Percentiles rank a stretch among this genome's conserved stretches.
phyloP scores from a whole-genome alignment of 768 basidiomycete genomes.

The Hericium alpestre region DNA sequence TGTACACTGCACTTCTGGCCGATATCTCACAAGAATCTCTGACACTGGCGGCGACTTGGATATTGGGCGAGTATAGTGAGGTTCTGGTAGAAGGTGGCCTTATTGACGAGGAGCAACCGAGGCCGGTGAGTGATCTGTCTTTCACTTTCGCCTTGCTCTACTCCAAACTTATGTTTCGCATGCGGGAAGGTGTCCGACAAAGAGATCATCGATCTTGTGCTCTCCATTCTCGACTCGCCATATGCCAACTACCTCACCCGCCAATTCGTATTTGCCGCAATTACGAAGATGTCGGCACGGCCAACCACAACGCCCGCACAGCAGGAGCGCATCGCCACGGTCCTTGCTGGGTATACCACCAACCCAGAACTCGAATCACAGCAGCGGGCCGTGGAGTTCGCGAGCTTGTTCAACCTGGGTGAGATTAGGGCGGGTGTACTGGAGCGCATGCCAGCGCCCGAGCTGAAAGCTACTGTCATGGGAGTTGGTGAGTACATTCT shows the following conservation, averaged over 20 bases:
- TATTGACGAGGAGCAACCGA: constrained; percentile 63
- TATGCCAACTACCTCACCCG: constrained; percentile 86
- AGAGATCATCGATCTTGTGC: constrained; percentile 76
- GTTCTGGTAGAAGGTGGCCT: constrained; percentile 78
- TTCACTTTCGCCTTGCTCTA: not conserved
- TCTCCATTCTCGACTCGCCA: constrained; percentile 84
- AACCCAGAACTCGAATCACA: constrained; percentile 92
- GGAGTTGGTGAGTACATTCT: constrained; percentile 56
- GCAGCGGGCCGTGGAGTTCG: constrained; percentile 93
- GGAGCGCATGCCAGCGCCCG: constrained; percentile 98
- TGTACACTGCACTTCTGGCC: constrained; percentile 76
- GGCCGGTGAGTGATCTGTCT: constrained; percentile 36
- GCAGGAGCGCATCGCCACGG: constrained; percentile 68
- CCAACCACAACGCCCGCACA: constrained; percentile 53
- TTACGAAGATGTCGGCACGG: constrained; percentile 86
- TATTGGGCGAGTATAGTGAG: constrained; percentile 95
- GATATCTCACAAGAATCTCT: constrained; percentile 97
- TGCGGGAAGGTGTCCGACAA: constrained; percentile 56
- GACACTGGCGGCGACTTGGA: constrained; percentile 88
- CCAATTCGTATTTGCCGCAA: constrained; percentile 82
- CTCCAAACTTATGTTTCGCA: constrained; percentile 1
- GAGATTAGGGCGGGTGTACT: constrained; percentile 76
- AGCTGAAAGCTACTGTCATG: constrained; percentile 94
- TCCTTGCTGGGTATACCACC: constrained; percentile 74
- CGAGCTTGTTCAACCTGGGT: constrained; percentile 67